Conservation (phyloP, 2,329 filamentous ascomycete genomes). For the Daldinia eschscholtzii region DNA sequence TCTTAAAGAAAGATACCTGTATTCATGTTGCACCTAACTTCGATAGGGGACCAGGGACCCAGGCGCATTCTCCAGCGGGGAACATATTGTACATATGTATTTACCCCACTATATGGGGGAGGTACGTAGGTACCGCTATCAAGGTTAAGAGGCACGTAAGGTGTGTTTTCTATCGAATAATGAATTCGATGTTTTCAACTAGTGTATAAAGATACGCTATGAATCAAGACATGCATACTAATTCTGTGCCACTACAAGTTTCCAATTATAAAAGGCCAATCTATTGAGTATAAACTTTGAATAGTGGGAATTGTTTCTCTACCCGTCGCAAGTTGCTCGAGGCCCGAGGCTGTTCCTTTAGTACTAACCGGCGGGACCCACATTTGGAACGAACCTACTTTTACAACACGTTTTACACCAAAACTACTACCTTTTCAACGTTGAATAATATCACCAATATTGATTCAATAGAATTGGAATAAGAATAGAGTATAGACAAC, state of each 20-base stretch:
- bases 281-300: slow-evolving; percentile 10
- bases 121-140: background rate
- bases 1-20: background rate
- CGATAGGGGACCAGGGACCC: too few relatives aligned
- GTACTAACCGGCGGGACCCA: too few relatives aligned
- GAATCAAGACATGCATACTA: slow-evolving; percentile 3
- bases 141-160: background rate
- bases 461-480: too few relatives aligned
- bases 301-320: slow-evolving; percentile 7
- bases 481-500: too few relatives aligned
- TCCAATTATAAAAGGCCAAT: slow-evolving; percentile 5
- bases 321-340: background rate
- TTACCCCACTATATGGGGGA: background rate
- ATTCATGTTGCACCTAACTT: background rate
- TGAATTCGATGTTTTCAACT: background rate
- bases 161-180: background rate
- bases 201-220: background rate
- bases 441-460: too few relatives aligned
- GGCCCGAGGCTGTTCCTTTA: background rate
- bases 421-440: too few relatives aligned
- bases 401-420: too few relatives aligned
- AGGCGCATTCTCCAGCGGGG: background rate
- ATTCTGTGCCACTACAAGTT: background rate
- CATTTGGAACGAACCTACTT: too few relatives aligned
- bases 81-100: background rate